Evolutionary conservation across 306 rosid species (phyloP).

Genomic region (Inga oerstediana): DNA sequence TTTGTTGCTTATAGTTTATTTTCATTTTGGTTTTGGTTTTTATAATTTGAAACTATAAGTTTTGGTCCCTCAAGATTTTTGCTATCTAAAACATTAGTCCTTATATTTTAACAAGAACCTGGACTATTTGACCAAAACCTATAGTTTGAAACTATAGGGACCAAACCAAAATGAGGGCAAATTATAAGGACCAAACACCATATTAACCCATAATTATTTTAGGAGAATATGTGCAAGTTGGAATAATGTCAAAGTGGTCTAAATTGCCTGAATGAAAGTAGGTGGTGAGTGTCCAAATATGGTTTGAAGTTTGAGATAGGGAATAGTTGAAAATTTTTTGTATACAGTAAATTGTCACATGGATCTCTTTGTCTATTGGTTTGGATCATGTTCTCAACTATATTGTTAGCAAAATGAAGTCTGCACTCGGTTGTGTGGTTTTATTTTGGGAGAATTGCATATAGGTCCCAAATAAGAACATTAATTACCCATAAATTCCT

Average conservation of each 20-base stretch:
- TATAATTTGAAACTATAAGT: no score
- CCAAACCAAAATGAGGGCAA: no score
- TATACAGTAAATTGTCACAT: not conserved
- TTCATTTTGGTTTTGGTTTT: no score
- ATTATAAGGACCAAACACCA: no score
- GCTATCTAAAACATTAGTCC: no score
- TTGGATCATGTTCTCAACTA: not conserved
- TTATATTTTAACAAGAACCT: no score
- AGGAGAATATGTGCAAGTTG: not conserved
- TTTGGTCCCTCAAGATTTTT: no score
- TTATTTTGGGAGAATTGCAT: not conserved
- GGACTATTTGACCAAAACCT: no score
- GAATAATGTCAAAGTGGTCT: not conserved
- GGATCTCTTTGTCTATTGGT: not conserved
- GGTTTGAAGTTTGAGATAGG: not conserved
- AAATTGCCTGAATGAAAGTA: not conserved
- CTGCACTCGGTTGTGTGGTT: not conserved
- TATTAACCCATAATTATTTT: not conserved
- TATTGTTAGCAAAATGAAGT: conserved; percentile 8
- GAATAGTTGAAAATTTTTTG: not conserved
- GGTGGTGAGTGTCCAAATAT: not conserved
- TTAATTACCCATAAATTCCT: not conserved
- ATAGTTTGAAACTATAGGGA: no score
- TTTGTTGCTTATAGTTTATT: no score
- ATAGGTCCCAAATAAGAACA: not conserved